Conservation (phyloP, 306 rosid genomes). For the Abrus pulchellus region DNA sequence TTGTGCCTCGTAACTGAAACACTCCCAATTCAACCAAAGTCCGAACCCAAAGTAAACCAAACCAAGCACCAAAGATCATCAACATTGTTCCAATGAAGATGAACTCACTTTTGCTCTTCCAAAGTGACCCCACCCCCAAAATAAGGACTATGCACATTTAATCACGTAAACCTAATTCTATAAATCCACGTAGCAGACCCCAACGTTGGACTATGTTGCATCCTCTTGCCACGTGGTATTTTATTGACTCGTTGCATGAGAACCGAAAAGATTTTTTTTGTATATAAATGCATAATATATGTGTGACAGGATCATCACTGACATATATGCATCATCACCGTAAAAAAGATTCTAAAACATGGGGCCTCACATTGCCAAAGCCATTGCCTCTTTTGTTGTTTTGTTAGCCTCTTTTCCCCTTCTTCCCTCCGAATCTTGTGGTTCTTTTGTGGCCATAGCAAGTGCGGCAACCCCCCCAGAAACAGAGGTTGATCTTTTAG, state of each 20-base stretch:
- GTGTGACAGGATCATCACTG: not conserved
- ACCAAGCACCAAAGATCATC: not conserved
- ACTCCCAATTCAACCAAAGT: not conserved
- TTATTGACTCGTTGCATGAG: not conserved
- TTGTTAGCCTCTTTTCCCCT: conserved; percentile 26
- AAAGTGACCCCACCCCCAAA: no score
- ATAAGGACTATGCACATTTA: no score
- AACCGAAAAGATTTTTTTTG: not conserved
- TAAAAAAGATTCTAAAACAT: conserved; percentile 20
- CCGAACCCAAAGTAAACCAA: not conserved
- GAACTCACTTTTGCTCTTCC: no score
- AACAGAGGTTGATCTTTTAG: conserved; percentile 60
- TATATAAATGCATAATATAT: not conserved
- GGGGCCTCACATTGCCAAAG: conserved; percentile 26
- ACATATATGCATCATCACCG: not conserved
- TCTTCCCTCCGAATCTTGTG: conserved; percentile 41
- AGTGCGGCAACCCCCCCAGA: conserved; percentile 30
- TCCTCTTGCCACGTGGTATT: conserved; percentile 15
- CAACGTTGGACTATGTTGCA: not conserved
- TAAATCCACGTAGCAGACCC: conserved; percentile 13
- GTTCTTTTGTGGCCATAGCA: not conserved
- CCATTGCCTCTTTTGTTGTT: conserved; percentile 10
- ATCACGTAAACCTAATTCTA: no score
- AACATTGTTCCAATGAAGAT: no score
- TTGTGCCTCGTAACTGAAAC: conserved; percentile 7